Evolutionary conservation across 176 grass and related monocot genomes (phyloP).

Genomic region (Luzula sylvatica): DNA sequence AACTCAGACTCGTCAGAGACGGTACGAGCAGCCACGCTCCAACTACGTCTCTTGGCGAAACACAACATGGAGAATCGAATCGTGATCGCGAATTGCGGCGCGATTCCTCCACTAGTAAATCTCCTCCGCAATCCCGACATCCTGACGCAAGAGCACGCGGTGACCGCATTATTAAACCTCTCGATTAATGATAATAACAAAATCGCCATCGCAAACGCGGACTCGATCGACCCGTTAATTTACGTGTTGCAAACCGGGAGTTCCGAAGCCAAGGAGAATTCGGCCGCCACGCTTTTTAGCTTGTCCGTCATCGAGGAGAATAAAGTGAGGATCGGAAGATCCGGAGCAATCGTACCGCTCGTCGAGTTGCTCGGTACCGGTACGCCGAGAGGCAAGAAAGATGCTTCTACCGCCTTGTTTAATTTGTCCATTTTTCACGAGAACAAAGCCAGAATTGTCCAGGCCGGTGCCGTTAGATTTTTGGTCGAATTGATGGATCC

Average conservation of each 20-base stretch:
- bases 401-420: slow-evolving; percentile 73
- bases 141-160: slow-evolving; percentile 57
- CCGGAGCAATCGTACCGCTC: slow-evolving; percentile 54
- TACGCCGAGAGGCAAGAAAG: slow-evolving; percentile 69
- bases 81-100: slow-evolving; percentile 44
- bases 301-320: slow-evolving; percentile 71
- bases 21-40: slow-evolving; percentile 36
- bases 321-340: slow-evolving; percentile 61
- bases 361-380: slow-evolving; percentile 59
- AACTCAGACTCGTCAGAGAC: slow-evolving; percentile 40
- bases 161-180: slow-evolving; percentile 67
- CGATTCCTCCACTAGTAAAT: slow-evolving; percentile 45
- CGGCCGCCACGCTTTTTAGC: slow-evolving; percentile 76
- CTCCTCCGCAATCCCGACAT: slow-evolving; percentile 60
- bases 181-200: slow-evolving; percentile 82
- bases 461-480: slow-evolving; percentile 56
- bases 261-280: slow-evolving; percentile 73
- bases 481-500: slow-evolving; percentile 90
- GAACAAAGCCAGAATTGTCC: slow-evolving; percentile 62
- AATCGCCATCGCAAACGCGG: slow-evolving; percentile 47
- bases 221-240: slow-evolving; percentile 62
- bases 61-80: slow-evolving; percentile 65
- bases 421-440: slow-evolving; percentile 75
- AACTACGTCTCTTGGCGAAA: slow-evolving; percentile 54
- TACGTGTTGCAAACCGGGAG: slow-evolving; percentile 57